These are phyloP conservation scores for Neospora caninum DNA, from an alignment of 169 alveolate species.

Conservation along the genomic window DNA sequence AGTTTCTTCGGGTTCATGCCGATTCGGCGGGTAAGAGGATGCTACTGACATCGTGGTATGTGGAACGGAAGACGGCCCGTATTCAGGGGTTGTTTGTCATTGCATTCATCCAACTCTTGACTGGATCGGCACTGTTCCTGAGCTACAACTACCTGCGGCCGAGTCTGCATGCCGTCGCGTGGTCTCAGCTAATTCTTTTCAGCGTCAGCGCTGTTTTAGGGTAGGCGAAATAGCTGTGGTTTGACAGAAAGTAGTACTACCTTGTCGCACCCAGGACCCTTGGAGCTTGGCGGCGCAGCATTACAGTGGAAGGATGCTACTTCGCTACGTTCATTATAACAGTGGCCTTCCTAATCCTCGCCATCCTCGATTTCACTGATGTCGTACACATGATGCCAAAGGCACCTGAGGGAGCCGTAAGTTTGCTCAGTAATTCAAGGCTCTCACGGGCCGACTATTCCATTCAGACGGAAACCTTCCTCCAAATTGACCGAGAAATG, in stretches of 20 bases:
- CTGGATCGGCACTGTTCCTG: slow-evolving; percentile 31
- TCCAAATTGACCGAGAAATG: background rate
- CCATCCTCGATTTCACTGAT: slow-evolving; percentile 57
- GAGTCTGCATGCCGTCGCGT: slow-evolving; percentile 50
- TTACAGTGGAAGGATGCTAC: slow-evolving; percentile 51
- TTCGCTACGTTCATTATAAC: slow-evolving; percentile 41
- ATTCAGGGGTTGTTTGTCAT: slow-evolving; percentile 61
- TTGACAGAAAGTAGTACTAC: background rate
- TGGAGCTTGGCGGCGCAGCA: slow-evolving; percentile 56
- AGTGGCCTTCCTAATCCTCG: slow-evolving; percentile 44
- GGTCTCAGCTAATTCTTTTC: slow-evolving; percentile 53
- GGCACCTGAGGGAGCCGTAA: slow-evolving; percentile 62
- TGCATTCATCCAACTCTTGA: slow-evolving; percentile 57
- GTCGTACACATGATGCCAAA: slow-evolving; percentile 56
- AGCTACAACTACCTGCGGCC: slow-evolving; percentile 63
- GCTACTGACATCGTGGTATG: background rate
- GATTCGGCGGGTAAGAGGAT: slow-evolving; percentile 48
- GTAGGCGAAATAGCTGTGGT: slow-evolving; percentile 10
- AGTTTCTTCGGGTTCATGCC: slow-evolving; percentile 53
- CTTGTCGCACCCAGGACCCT: slow-evolving; percentile 18
- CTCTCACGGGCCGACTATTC: background rate
- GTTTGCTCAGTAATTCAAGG: background rate
- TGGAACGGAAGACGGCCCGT: background rate
- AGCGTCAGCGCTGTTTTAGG: slow-evolving; percentile 64
- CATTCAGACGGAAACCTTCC: slow-evolving; percentile 5